Percentiles rank a stretch among this genome's conserved stretches.
phyloP scores from a whole-genome alignment of 176 grass and related monocot species.

The Oryza brachyantha region DNA sequence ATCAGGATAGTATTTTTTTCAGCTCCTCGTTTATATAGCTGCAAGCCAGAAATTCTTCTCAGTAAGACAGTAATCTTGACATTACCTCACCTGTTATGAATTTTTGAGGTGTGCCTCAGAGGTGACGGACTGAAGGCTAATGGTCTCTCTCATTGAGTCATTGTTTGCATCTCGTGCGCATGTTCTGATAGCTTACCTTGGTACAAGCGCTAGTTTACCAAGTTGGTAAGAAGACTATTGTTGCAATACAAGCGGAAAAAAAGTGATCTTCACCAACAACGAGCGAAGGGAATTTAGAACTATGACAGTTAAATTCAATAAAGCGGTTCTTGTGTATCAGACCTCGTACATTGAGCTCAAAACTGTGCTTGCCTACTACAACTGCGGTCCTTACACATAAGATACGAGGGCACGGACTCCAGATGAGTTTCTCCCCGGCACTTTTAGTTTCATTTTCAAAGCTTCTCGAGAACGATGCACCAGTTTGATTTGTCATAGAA shows the following conservation, averaged over 20 bases:
- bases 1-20: not conserved
- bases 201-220: not conserved
- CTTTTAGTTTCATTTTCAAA: constrained; percentile 22
- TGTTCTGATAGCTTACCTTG: not conserved
- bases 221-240: not conserved
- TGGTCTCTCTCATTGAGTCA: not conserved
- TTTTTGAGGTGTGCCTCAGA: not conserved
- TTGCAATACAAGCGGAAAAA: not conserved
- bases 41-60: not conserved
- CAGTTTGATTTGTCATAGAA: constrained; percentile 99
- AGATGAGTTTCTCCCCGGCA: not conserved
- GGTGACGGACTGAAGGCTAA: not conserved
- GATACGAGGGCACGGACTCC: not conserved
- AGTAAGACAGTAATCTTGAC: not conserved
- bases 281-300: not conserved
- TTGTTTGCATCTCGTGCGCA: not conserved
- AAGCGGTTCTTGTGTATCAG: not conserved
- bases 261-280: not conserved
- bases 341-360: constrained; percentile 19
- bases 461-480: constrained; percentile 94
- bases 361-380: not conserved
- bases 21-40: not conserved
- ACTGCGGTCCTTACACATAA: not conserved
- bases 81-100: not conserved
- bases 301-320: not conserved